These are phyloP conservation scores for Aspergillus steynii DNA, from an alignment of 495 filamentous ascomycete genomes.

Conservation along the genomic window DNA sequence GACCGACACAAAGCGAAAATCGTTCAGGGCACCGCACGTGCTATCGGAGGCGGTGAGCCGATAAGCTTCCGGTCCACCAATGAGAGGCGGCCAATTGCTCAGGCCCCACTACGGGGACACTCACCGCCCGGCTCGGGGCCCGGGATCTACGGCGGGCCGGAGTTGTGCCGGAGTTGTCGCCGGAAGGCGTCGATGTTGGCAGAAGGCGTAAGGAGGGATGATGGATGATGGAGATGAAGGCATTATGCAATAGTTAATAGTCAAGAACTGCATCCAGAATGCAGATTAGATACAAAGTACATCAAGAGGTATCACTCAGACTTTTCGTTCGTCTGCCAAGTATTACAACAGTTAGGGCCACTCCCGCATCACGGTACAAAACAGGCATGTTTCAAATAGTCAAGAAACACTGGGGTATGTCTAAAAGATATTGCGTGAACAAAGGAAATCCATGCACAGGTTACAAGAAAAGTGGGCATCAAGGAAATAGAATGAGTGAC, in stretches of 20 bases:
- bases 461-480: background rate
- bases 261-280: no score
- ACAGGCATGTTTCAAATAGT: conserved; percentile 17
- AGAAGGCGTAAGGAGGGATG: background rate
- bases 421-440: conserved; percentile 21
- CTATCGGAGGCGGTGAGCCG: conserved; percentile 43
- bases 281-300: no score
- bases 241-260: no score
- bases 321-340: conserved; percentile 12
- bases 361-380: conserved; percentile 11
- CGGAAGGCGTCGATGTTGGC: background rate
- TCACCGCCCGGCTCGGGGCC: background rate
- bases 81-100: conserved; percentile 16
- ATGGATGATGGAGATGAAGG: no score
- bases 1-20: conserved; percentile 25
- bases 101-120: background rate
- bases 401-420: conserved; percentile 20
- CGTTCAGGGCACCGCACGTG: conserved; percentile 18
- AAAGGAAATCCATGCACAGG: conserved; percentile 19
- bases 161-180: background rate
- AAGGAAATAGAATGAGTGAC: conserved; percentile 8
- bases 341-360: conserved; percentile 23
- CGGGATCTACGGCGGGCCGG: no score
- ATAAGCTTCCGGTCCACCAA: conserved; percentile 36
- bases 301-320: conserved; percentile 31